phyloP scores from a whole-genome alignment of 768 basidiomycete genomes.

The Thelephora ganbajun region DNA sequence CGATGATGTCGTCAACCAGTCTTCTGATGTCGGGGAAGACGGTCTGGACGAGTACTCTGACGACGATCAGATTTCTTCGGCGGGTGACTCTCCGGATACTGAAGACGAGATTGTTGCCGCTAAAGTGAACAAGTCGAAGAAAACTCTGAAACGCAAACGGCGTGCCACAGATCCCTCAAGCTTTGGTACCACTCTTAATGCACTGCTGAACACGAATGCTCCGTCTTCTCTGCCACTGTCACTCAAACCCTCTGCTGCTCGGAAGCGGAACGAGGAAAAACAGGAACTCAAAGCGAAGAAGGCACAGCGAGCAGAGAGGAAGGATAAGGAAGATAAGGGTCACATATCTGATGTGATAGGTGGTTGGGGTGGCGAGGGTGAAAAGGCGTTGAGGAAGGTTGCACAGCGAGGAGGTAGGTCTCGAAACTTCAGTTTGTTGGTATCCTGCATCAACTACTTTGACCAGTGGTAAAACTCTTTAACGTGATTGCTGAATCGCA shows the following conservation, averaged over 20 bases:
- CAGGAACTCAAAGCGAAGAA: slow-evolving; percentile 60
- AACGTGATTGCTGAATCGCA: slow-evolving; percentile 81
- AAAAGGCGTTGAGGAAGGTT: slow-evolving; percentile 64
- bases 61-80: slow-evolving; percentile 5
- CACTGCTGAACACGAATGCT: slow-evolving; percentile 54
- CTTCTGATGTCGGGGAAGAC: slow-evolving; percentile 9
- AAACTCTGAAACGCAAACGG: slow-evolving; percentile 73
- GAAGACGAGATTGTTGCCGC: slow-evolving; percentile 50
- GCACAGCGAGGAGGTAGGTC: slow-evolving; percentile 74
- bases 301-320: slow-evolving; percentile 54
- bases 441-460: background rate
- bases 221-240: slow-evolving; percentile 64
- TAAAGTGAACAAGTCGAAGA: slow-evolving; percentile 52
- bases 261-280: slow-evolving; percentile 63
- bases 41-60: slow-evolving; percentile 9
- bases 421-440: background rate
- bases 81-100: slow-evolving; percentile 24
- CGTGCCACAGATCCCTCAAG: slow-evolving; percentile 61
- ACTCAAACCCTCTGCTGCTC: slow-evolving; percentile 58
- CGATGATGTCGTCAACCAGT: slow-evolving; percentile 2
- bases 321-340: slow-evolving; percentile 59
- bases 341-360: slow-evolving; percentile 61
- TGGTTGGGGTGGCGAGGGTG: slow-evolving; percentile 82
- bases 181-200: slow-evolving; percentile 65
- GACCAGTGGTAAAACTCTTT: slow-evolving; percentile 72